Evolutionary conservation across 1,139 yeast genomes (phyloP).

Genomic region (Pichia cactophila): DNA sequence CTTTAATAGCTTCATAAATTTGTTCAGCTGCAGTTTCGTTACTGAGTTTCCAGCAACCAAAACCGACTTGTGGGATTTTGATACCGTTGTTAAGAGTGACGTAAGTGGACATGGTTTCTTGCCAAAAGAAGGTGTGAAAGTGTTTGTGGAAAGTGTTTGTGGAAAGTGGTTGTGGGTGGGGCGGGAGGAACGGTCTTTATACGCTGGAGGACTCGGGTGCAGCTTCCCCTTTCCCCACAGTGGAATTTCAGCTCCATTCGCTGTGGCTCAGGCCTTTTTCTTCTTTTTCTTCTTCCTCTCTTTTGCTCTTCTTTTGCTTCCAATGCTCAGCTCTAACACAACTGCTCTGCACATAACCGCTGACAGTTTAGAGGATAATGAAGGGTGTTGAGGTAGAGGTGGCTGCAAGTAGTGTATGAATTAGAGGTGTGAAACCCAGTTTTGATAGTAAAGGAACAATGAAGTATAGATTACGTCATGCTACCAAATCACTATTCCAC

Average conservation of each 20-base stretch:
- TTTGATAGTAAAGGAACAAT: neutral
- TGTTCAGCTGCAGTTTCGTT: conserved; percentile 42
- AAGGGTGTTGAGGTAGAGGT: too few relatives aligned
- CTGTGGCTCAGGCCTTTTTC: too few relatives aligned
- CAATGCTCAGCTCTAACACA: too few relatives aligned
- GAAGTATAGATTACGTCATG: neutral
- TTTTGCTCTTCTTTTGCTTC: too few relatives aligned
- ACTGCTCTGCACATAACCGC: too few relatives aligned
- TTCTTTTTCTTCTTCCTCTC: too few relatives aligned
- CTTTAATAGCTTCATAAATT: conserved; percentile 27
- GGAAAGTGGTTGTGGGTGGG: neutral
- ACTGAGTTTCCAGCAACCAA: conserved; percentile 38
- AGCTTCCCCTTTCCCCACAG: neutral
- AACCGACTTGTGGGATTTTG: conserved; percentile 27
- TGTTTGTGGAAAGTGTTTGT: too few relatives aligned
- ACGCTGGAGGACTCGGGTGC: neutral
- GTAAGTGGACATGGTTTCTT: neutral
- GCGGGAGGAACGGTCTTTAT: neutral
- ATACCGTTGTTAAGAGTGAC: conserved; percentile 24
- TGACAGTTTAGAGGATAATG: too few relatives aligned
- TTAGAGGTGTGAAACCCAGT: too few relatives aligned
- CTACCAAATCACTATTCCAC: neutral
- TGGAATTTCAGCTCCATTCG: too few relatives aligned
- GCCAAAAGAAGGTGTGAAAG: too few relatives aligned
- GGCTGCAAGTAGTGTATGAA: too few relatives aligned